Evolutionary conservation across 345 rosid genomes (phyloP), one percentile per base, ranked within the genome.

Genomic region (Populus alba): DNA sequence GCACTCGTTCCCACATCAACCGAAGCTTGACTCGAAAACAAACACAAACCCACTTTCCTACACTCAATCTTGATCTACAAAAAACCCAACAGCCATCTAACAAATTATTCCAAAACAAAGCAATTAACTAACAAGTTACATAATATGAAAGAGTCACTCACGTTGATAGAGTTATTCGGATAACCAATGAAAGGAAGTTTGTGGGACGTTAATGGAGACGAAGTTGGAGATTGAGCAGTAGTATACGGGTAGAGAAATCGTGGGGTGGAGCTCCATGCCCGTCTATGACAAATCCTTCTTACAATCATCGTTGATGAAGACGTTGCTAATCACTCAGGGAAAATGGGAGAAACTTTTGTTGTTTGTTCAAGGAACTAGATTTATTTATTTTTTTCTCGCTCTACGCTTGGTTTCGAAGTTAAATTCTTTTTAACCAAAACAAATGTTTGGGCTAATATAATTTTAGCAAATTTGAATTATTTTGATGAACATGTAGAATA

Each of bases 21-120:
- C 82, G 76, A 76, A 33, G 96, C 89, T 81, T 84, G 86, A 81
- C 78, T 87, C 15, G 98, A 86, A 77, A 82, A 89, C 78, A 79
- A 80, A 81, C 84, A 49, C 74, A 84, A 80, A 78, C 82, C 84
- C 77, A 80, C 83, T 67, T 69, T 61, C 69, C 35, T 62, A 4
- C 35, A 33, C 59, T 43, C n/a, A 20, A 73, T 72, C 65, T 10
- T 69, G 49, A 65, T 25, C 31, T 65, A 5, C 25, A 33, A 25
- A n/a, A 66, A 62, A 67, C 31, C 33, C 49, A 55, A 70, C 1
- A 67, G 6, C 12, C 8, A 45, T 18, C 4, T 31, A 22, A 22
- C 22, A 20, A 20, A 29, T 29, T 38, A 68, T 7, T 25, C 39
- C 23, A 22, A n/a, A 31, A 6, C n/a, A 49, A 13, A 31, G 9